These are phyloP conservation scores for Pseudogymnoascus sp. DNA, from an alignment of 2,329 filamentous ascomycete species.

Conservation along the genomic window DNA sequence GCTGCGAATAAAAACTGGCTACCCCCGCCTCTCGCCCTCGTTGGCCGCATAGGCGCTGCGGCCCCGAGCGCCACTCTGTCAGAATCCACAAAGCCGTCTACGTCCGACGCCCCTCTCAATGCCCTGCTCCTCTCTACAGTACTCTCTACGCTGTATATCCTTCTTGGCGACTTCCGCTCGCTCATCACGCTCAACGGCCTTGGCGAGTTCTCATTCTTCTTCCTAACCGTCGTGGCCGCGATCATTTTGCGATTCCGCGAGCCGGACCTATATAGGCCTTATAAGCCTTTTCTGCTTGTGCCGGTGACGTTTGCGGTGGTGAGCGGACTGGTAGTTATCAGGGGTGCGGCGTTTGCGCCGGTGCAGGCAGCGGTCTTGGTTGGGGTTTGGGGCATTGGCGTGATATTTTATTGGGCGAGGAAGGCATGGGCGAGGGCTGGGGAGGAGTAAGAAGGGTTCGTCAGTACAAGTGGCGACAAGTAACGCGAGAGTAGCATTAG, in stretches of 20 bases:
- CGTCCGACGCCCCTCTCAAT: conserved; percentile 47
- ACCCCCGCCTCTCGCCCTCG: conserved; percentile 36
- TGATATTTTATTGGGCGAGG: conserved; percentile 33
- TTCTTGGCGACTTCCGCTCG: conserved; percentile 53
- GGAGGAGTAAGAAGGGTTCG: background rate
- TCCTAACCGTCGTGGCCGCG: conserved; percentile 52
- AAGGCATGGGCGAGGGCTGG: background rate
- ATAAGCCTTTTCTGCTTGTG: conserved; percentile 44
- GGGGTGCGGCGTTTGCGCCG: conserved; percentile 53
- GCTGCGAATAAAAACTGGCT: conserved; percentile 48
- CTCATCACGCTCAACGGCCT: conserved; percentile 54
- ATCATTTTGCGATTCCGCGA: conserved; percentile 50
- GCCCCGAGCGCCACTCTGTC: background rate
- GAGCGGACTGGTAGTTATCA: conserved; percentile 51
- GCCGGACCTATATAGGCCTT: conserved; percentile 47
- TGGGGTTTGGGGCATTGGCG: conserved; percentile 43
- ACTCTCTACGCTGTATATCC: conserved; percentile 49
- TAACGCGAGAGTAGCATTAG: background rate
- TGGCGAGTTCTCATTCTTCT: conserved; percentile 57
- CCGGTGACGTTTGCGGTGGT: conserved; percentile 48
- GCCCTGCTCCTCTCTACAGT: conserved; percentile 43
- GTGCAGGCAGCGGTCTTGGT: conserved; percentile 45
- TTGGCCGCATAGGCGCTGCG: conserved; percentile 36
- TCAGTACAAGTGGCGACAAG: background rate
- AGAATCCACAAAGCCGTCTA: conserved; percentile 13